Evolutionary conservation across 2,329 filamentous ascomycete genomes (phyloP), one percentile per base, ranked within the genome.

Genomic region (Lasiodiplodia hormozganensis): DNA sequence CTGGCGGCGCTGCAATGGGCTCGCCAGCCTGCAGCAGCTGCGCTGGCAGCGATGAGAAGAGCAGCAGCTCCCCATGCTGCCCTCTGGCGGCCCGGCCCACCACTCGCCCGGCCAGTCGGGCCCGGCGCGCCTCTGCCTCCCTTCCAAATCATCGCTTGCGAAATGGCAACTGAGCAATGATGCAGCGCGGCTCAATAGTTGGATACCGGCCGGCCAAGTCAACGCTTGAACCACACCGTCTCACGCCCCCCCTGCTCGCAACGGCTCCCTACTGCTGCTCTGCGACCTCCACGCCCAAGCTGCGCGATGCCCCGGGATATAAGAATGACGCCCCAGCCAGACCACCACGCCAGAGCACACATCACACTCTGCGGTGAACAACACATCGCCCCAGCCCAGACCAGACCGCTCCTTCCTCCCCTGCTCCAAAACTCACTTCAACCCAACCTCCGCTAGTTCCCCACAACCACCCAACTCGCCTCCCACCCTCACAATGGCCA

Each of bases 301-400:
- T 23, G 25, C 58, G 23, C 25, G 25, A 51, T 25, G 25, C 14
- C 58, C 25, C 38, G 60, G 60, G 49, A 54, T 66, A 66, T 66
- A 66, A 66, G 51, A 43, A 56, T 66, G 51, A 54, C 36, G 62
- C 51, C 40, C 62, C n/a, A 21, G 49, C 49, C 40, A 65, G 62
- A 56, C 62, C 66, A 71, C 56, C 69, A 70, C 62, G 65, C 71
- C 68, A 71, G 65, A 71, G 60, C 67, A 70, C 58, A 43, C 54
- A 71, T 58, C 68, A 69, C 58, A 43, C 54, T 38, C 65, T 56
- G 40, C 62, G 31, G 52, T 47, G 51, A 56, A 56, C 52, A 56
- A 43, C 62, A 56, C 49, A 66, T 65, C 62, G 34, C 56, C 34
- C 31, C 31, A 34, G 16, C 34, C 38, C 38, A 18, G 10, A 36